Conservation (phyloP, 768 basidiomycete genomes). For the Asterophora parasitica region DNA sequence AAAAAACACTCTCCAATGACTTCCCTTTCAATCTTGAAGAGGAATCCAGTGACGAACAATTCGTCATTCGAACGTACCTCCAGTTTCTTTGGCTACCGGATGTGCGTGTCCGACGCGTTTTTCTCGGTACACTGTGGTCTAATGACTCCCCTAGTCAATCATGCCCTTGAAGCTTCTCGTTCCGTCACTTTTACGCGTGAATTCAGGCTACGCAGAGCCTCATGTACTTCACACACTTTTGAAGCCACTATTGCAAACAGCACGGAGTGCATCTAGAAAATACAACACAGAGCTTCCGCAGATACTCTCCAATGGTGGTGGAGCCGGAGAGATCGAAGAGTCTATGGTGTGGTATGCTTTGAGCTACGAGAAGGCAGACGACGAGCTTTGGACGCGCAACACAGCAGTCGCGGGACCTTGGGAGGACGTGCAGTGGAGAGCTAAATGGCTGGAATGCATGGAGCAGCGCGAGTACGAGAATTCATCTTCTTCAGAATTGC, state of each 20-base stretch:
- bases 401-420: conserved; percentile 31
- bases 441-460: conserved; percentile 56
- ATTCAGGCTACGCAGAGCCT: conserved; percentile 26
- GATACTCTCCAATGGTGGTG: conserved; percentile 55
- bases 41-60: conserved; percentile 48
- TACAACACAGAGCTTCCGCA: conserved; percentile 61
- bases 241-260: conserved; percentile 59
- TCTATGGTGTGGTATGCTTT: conserved; percentile 75
- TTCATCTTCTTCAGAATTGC: background rate
- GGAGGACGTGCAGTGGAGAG: conserved; percentile 51
- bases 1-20: conserved; percentile 50
- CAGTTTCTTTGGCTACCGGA: conserved; percentile 79
- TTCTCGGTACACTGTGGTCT: background rate
- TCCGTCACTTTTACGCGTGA: conserved; percentile 51
- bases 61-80: conserved; percentile 59
- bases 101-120: conserved; percentile 31
- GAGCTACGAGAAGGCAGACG: conserved; percentile 50
- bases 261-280: conserved; percentile 50
- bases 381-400: conserved; percentile 23
- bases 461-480: conserved; percentile 59
- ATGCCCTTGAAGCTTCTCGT: conserved; percentile 61
- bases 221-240: conserved; percentile 58
- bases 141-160: conserved; percentile 45
- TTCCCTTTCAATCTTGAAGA: conserved; percentile 46
- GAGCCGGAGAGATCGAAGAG: conserved; percentile 62